Base-by-base conservation (phyloP, 352 stramenopile genomes). In the Thalassiosira exigua region DNA sequence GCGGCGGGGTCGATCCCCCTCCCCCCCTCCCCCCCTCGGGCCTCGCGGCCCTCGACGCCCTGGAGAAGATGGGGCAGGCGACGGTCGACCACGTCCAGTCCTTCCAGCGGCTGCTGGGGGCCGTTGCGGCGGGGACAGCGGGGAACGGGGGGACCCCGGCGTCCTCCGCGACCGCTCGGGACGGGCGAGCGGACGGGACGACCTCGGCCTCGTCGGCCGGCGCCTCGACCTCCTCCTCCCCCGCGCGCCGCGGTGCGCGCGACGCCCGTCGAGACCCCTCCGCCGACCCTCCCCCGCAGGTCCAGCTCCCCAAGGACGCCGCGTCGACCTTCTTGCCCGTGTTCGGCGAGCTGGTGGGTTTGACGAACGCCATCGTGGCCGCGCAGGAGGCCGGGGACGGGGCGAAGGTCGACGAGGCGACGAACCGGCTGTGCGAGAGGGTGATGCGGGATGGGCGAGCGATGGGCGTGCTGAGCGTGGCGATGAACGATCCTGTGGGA, bases 291-390 rank as follows among this genome's bases (percentile, higher is more conserved):
- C n/a, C n/a, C n/a, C 39, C 11, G 11, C 39, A 48, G 39, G 11
- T 17, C 39, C 39, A 48, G n/a, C n/a, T 48, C 39, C 39, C 39
- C 39, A 17, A 11, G 39, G 39, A 48, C 39, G 39, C n/a, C 39
- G 39, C 11, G 11, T n/a, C 39, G 39, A 17, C 29, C 29, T 22
- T 68, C 41, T 27, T 76, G 0, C 57, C 67, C 54, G 27, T 76
- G n/a, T 76, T 76, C 42, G 32, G 36, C 26, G 67, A 76, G n/a
- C 56, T 76, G 0, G 57, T 76, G 11, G 29, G 26, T 3, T 30
- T 76, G 3, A 76, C 67, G 2, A 66, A 76, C 54, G 53, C 39
- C 19, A 76, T 76, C 30, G 67, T 60, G 21, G 21, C 53, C 3
- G 67, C 67, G 4, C 67, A 76, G 36, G 54, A 76, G 30, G 27